A percentile compares a stretch with the other conserved stretches of the same genome.
These are phyloP conservation scores for Amphirosellinia nigrospora DNA, from an alignment of 495 filamentous ascomycete genomes.

Conservation along the genomic window DNA sequence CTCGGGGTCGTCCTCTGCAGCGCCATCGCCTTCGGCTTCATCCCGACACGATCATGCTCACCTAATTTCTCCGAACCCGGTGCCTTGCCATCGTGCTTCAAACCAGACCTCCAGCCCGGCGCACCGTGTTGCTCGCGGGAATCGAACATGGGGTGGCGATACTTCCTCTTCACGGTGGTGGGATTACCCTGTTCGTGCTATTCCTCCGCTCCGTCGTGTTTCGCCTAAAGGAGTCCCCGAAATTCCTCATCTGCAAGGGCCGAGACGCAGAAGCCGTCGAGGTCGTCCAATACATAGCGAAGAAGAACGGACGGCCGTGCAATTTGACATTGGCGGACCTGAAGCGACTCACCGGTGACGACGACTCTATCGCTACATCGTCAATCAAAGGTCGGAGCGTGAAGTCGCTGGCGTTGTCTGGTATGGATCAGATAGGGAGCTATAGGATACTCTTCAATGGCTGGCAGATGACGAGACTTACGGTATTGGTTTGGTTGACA, in stretches of 20 bases:
- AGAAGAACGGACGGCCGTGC: slow-evolving; percentile 37
- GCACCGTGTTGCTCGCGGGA: slow-evolving; percentile 53
- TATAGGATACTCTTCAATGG: slow-evolving; percentile 3
- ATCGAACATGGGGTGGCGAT: slow-evolving; percentile 63
- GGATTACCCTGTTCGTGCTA: slow-evolving; percentile 51
- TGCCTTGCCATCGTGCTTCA: slow-evolving; percentile 20
- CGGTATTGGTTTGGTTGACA: slow-evolving; percentile 18
- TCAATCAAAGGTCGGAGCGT: neutral
- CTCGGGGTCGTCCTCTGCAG: slow-evolving; percentile 51
- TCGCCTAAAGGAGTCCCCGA: slow-evolving; percentile 53
- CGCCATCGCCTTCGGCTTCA: slow-evolving; percentile 56
- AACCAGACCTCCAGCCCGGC: neutral
- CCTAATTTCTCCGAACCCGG: slow-evolving; percentile 34
- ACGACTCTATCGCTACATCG: slow-evolving; percentile 2
- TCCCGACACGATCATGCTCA: slow-evolving; percentile 49
- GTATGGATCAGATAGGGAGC: neutral
- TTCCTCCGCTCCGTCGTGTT: slow-evolving; percentile 53
- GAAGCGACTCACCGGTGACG: neutral
- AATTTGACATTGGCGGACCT: slow-evolving; percentile 17
- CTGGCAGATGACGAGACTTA: slow-evolving; percentile 21
- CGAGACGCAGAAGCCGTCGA: slow-evolving; percentile 49
- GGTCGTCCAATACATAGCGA: slow-evolving; percentile 49
- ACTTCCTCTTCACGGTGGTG: slow-evolving; percentile 54
- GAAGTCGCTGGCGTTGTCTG: neutral
- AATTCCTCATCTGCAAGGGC: slow-evolving; percentile 52